Evolutionary conservation across 78 protist species (phyloP).

Genomic region (Blattamonas nauphoetae): DNA sequence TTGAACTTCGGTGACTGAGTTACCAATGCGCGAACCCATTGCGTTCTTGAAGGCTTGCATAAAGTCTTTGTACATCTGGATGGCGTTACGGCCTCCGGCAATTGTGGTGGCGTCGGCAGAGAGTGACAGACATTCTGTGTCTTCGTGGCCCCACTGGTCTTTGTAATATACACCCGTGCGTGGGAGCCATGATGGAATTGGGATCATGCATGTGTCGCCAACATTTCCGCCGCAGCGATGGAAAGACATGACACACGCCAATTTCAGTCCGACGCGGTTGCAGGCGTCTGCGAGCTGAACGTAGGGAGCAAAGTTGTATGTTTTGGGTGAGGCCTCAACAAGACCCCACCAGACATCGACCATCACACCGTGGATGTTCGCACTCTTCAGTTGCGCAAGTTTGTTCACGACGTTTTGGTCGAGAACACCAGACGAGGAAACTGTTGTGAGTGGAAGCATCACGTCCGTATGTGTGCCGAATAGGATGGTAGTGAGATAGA

Average conservation of each 20-base stretch:
- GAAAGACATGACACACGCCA: conserved; percentile 47
- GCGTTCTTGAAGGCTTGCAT: conserved; percentile 35
- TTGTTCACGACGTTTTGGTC: not conserved
- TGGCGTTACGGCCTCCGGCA: conserved; percentile 47
- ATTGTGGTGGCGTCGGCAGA: conserved; percentile 50
- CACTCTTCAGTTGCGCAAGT: conserved; percentile 27
- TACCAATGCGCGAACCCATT: conserved; percentile 20
- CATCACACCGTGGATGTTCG: conserved; percentile 59
- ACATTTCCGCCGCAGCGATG: conserved; percentile 71
- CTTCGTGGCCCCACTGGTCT: conserved; percentile 41
- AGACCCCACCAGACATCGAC: conserved; percentile 81
- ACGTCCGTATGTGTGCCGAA: conserved; percentile 17
- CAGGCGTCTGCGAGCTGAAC: conserved; percentile 26
- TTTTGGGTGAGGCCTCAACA: conserved; percentile 33
- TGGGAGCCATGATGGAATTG: conserved; percentile 17
- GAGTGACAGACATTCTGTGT: conserved; percentile 53
- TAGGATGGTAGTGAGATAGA: not conserved
- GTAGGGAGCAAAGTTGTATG: conserved; percentile 22
- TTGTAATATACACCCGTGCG: conserved; percentile 50
- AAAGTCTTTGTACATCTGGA: conserved; percentile 60
- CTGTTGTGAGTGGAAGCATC: conserved; percentile 54
- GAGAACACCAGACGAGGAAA: conserved; percentile 20
- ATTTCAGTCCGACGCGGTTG: conserved; percentile 29
- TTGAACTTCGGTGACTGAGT: conserved; percentile 45
- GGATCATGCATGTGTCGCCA: conserved; percentile 13